Evolutionary conservation across 2,329 filamentous ascomycete species (phyloP), one percentile per base, ranked within the genome.

Genomic region (Trematosphaeria pertusa): DNA sequence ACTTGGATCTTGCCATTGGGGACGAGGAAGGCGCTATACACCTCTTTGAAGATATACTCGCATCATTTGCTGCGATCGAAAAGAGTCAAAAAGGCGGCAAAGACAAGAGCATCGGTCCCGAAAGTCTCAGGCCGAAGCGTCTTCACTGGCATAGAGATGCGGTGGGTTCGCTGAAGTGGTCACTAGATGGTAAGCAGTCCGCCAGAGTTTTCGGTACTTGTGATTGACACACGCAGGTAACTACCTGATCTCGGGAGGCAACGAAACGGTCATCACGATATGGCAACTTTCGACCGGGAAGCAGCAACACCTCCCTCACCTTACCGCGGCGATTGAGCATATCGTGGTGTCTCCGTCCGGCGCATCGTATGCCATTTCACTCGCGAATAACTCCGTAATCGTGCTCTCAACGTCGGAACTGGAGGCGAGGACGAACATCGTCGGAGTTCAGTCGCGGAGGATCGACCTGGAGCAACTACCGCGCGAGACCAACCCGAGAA

Each of bases 381-480:
- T 97, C 39, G 89, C 91, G 20, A 93, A 97, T 70, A 99, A 99
- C 72, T 96, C 91, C 1, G 80, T 87, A 43, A 93, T 97, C 81
- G 80, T 97, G 5, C 72, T 99, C 12, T 96, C 93, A 2, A 97
- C 94, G 3, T 85, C 90, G 10, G 92, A 97, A 70, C 80, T 97
- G 69, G 86, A 88, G 65, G 90, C 94, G 4, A 91, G 87, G 12
- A 84, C 89, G 14, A 94, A 91, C 62, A 83, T 97, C 48, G 87
- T 89, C 15, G 91, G 93, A 1, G 83, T 97, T 32, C 92, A 97
- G 69, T 73, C 78, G 22, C 59, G 67, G 37, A 54, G 63, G 26
- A 52, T 70, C 11, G 61, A 67, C 35, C 21, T 54, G 7, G 58
- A 64, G n/a, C 62, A 69, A 40, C 22, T 65, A 17, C 53, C 59